Evolutionary conservation across 345 rosid species (phyloP).

Genomic region (Citrus inodora): DNA sequence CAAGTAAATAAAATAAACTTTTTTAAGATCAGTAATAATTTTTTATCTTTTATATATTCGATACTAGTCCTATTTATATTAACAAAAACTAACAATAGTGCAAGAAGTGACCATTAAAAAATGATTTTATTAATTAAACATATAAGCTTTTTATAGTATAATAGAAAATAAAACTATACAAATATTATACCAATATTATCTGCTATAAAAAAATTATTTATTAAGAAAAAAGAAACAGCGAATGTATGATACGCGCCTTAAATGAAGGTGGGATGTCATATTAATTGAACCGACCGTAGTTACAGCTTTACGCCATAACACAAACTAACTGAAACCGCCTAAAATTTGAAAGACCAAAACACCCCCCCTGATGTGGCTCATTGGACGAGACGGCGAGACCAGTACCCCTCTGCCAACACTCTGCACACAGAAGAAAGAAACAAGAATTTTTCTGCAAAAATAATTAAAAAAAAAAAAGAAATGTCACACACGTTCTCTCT

Average conservation of each 20-base stretch:
- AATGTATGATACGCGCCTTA: neutral
- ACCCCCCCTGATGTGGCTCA: constrained; percentile 43
- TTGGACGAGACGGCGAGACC: constrained; percentile 46
- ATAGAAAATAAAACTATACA: no score
- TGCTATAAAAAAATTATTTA: no score
- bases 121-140: no score
- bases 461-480: no score
- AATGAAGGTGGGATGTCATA: neutral
- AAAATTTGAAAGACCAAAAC: constrained; percentile 33
- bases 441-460: constrained; percentile 28
- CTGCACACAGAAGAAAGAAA: constrained; percentile 27
- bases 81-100: no score
- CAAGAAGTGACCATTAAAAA: no score
- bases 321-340: constrained; percentile 41
- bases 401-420: constrained; percentile 38
- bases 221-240: neutral
- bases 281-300: neutral
- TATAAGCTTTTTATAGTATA: no score
- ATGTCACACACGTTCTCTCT: constrained; percentile 12
- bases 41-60: no score
- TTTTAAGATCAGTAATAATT: no score
- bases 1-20: no score
- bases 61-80: no score
- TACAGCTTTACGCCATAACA: neutral
- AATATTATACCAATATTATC: no score